Base-by-base conservation (phyloP, 306 rosid species). In the Hippophae gyantsensis region DNA sequence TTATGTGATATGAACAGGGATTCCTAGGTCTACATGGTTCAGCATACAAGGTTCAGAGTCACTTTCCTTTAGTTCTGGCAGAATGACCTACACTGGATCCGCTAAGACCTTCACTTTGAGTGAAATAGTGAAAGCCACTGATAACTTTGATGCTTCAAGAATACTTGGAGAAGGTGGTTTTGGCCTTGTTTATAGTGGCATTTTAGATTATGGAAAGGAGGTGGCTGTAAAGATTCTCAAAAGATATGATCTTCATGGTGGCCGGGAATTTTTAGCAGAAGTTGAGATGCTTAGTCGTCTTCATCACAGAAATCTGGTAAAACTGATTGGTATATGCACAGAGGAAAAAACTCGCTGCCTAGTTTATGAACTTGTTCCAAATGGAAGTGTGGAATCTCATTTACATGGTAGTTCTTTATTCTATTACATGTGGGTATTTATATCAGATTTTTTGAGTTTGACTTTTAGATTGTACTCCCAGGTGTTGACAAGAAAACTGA, bases 111-210 rank as follows among this genome's bases (percentile, higher is more conserved):
- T 83, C 75, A 67, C 84, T 54, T 71, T 86, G 81, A 72, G 66
- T 63, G 99, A 92, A 65, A 60, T 92, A 23, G 85, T 80, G 77
- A 85, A 76, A 69, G 90, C 89, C 70, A 88, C 99, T 23, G 73
- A 84, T 66, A 82, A 80, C 58, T 92, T 92, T 57, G 87, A 85
- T 57, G 69, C 77, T 67, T 72, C 95, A 63, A 88, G 90, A 74
- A 79, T 92, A 86, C 79, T 92, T 70, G 96, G 99, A 74, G 99
- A 92, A 88, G 99, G 99, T 47, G 99, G 99, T 6, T 92, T 92
- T 74, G 99, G 99, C 48, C 76, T 86, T 64, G 99, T 92, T 59
- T 92, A 82, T 70, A 78, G 77, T 54, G 96, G 93, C 41, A 42
- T 74, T 72, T 70, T 92, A 13, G 80, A 84, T 58, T 90, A 92